Conservation (phyloP, 441 rosid species). For the Aquilaria agallochum region DNA sequence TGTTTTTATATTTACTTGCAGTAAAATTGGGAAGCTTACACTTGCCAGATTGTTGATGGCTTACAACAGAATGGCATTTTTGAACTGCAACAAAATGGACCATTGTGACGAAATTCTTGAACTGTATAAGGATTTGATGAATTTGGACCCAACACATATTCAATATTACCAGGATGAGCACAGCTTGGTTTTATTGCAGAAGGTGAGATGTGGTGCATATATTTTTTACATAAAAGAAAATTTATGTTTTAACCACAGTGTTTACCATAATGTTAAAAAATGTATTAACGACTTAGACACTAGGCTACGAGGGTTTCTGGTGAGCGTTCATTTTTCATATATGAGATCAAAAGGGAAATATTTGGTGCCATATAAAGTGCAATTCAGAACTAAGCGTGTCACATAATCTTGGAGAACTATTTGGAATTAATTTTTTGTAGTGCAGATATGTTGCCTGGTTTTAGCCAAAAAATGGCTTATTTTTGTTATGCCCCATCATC, state of each 20-base stretch:
- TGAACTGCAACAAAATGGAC: constrained; percentile 20
- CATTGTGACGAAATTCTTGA: constrained; percentile 60
- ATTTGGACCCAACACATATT: constrained; percentile 61
- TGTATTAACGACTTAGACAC: background rate
- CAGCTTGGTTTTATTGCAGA: constrained; percentile 58
- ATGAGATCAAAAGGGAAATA: no score
- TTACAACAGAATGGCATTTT: constrained; percentile 35
- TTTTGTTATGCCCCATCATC: no score
- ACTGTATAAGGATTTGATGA: constrained; percentile 61
- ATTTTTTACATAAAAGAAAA: no score
- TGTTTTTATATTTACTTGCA: constrained; percentile 20
- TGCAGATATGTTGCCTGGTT: no score
- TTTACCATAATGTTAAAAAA: no score
- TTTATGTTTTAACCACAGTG: no score
- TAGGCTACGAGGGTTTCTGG: constrained; percentile 4
- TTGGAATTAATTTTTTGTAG: no score
- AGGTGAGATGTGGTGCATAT: constrained; percentile 35
- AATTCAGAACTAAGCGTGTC: no score
- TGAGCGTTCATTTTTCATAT: no score
- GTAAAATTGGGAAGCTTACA: constrained; percentile 94
- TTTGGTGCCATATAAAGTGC: no score
- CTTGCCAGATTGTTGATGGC: constrained; percentile 86
- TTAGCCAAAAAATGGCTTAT: no score
- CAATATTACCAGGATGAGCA: constrained; percentile 71
- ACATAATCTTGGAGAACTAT: no score